Base-by-base conservation (phyloP, 2,329 filamentous ascomycete genomes). In the Cytospora leucostoma region DNA sequence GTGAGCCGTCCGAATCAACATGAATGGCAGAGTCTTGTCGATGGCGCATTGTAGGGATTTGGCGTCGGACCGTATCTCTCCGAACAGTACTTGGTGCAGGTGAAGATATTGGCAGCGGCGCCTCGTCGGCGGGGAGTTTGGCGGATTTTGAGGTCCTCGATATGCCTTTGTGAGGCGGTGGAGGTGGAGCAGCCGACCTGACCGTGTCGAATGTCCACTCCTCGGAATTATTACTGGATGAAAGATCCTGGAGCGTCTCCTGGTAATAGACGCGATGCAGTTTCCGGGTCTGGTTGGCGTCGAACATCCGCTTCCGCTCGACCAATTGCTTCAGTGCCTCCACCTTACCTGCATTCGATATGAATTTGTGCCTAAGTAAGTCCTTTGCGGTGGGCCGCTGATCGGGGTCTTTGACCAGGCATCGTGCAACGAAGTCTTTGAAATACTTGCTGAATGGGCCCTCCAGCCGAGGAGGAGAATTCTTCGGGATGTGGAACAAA, bases 151-250 rank as follows among this genome's bases (percentile, higher is more conserved):
- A 79, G 55, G 80, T 76, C 70, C 79, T 84, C 60, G 79, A 79
- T 15, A 79, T 76, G 47, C 83, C 86, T 69, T 84, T 84, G 47
- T 47, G 55, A n/a, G 55, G 49, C 3, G 64, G 56, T 12, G 61
- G 57, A 19, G 52, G 51, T 4, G 85, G 81, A 4, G 80, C 82
- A 37, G 88, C 80, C 0, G 90, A 92, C 75, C 91, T 95, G 72
- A 98, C 88, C 0, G 94, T 98, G 72, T 97, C 94, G 73, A 98
- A 98, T 2, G 96, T 89, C 94, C 94, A 98, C 67, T 91, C 93
- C 67, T 97, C 92, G 17, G 91, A 82, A 6, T 93, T 88, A 44
- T 85, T 81, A 68, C 81, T 86, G 2, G 85, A 82, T 2, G 84
- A 82, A 60, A 96, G 84, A 10, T 85, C 88, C 69, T 89, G 86